Evolutionary conservation across 257 asterid species (phyloP), one percentile per base, ranked within the genome.

Genomic region (Ligustrum vulgare): DNA sequence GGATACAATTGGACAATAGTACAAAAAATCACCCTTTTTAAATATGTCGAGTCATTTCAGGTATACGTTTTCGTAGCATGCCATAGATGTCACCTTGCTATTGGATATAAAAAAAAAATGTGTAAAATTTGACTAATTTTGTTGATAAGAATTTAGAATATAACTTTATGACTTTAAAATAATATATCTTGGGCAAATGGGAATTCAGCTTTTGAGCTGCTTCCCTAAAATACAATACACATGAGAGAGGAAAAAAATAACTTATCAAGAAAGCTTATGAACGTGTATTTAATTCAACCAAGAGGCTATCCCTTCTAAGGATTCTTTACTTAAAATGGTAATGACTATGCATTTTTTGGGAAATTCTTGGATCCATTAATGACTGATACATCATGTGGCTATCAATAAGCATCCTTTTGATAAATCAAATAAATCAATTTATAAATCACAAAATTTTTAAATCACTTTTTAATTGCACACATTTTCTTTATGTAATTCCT

Each of bases 171-270:
- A 77, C 23, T 87, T 75, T 33, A 79, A 79, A 35, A 89, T 63
- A 77, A 87, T 90, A n/a, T n/a, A 89, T 88, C 90, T 72, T 89
- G 78, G 80, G 84, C 93, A 88, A 91, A 84, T 88, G 91, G 87
- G 90, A 87, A 85, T 81, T 82, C 82, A 75, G 72, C 89, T 86
- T 91, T 91, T 81, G 58, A 82, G 83, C 89, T 89, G 91, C 86
- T 84, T 83, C 87, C 77, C 82, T 73, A 79, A 39, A 78, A 78
- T 75, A 79, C 88, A 75, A 82, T 75, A 79, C 86, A 83, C 86
- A 65, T 66, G 73, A 76, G 41, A 68, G 23, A 8, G 60, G 58
- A 45, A 18, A 80, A 45, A 68, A 73, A 71, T 15, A 71, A 73
- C 43, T 85, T 87, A 84, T 82, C 86, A 74, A 74, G 43, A 56